phyloP scores from a whole-genome alignment of 768 basidiomycete species.

The Auricularia auricula-judae region DNA sequence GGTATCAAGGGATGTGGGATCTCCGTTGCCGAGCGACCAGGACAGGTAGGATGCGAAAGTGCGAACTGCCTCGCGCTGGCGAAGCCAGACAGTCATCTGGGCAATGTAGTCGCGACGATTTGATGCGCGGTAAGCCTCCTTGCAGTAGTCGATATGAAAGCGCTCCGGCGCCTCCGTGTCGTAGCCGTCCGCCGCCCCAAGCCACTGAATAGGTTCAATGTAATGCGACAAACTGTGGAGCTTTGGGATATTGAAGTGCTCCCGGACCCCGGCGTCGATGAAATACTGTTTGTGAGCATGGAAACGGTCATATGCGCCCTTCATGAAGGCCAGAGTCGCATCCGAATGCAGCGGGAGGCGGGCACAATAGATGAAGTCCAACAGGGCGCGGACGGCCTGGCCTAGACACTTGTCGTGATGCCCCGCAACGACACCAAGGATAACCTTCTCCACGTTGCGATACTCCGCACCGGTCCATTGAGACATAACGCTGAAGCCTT shows the following conservation, averaged over 20 bases:
- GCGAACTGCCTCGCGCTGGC: conserved; percentile 22
- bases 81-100: conserved; percentile 32
- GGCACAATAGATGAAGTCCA: conserved; percentile 26
- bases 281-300: conserved; percentile 22
- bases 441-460: conserved; percentile 1
- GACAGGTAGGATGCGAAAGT: conserved; percentile 17
- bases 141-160: conserved; percentile 34
- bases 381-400: conserved; percentile 14
- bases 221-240: conserved; percentile 23
- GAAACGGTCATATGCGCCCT: conserved; percentile 17
- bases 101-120: conserved; percentile 20
- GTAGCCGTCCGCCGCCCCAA: conserved; percentile 22
- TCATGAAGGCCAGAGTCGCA: conserved; percentile 16
- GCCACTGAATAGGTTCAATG: conserved; percentile 10
- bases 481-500: conserved; percentile 10
- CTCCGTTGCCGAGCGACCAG: conserved; percentile 10
- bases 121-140: conserved; percentile 20
- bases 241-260: conserved; percentile 29
- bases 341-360: conserved; percentile 18
- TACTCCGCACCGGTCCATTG: conserved; percentile 7
- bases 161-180: conserved; percentile 26
- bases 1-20: conserved; percentile 7
- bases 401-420: conserved; percentile 12
- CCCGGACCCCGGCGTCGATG: conserved; percentile 13
- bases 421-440: conserved; percentile 22